phyloP scores from a whole-genome alignment of 2,329 filamentous ascomycete genomes.

The Phaeosphaeriaceae sp. region DNA sequence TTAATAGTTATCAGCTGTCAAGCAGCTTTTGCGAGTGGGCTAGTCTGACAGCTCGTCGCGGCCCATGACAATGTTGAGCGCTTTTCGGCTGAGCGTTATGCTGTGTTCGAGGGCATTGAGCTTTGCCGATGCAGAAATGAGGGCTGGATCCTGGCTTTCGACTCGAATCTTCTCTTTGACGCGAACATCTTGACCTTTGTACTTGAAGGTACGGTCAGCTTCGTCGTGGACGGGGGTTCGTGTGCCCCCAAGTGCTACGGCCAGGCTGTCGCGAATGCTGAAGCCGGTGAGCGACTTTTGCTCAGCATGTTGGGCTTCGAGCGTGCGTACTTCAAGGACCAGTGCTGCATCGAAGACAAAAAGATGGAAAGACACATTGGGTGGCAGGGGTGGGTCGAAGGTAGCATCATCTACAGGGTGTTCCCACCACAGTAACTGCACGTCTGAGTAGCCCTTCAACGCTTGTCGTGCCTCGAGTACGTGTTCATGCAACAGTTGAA shows the following conservation, averaged over 20 bases:
- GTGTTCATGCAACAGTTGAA: slow-evolving; percentile 65
- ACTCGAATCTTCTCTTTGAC: slow-evolving; percentile 90
- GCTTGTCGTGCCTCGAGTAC: slow-evolving; percentile 65
- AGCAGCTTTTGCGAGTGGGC: slow-evolving; percentile 15
- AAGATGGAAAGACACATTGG: slow-evolving; percentile 75
- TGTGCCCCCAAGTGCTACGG: slow-evolving; percentile 53
- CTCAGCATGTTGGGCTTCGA: slow-evolving; percentile 60
- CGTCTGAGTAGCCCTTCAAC: slow-evolving; percentile 61
- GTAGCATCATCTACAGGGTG: slow-evolving; percentile 57
- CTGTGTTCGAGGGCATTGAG: slow-evolving; percentile 77
- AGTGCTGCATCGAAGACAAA: slow-evolving; percentile 62
- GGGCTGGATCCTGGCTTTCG: slow-evolving; percentile 85
- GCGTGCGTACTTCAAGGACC: slow-evolving; percentile 68
- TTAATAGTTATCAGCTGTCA: slow-evolving; percentile 17
- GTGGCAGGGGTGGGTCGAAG: slow-evolving; percentile 68
- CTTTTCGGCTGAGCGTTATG: slow-evolving; percentile 71
- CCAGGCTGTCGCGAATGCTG: slow-evolving; percentile 63
- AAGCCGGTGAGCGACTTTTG: slow-evolving; percentile 51
- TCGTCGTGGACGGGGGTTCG: slow-evolving; percentile 62
- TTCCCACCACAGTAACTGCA: slow-evolving; percentile 63
- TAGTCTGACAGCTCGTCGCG: slow-evolving; percentile 54
- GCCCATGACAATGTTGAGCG: slow-evolving; percentile 80
- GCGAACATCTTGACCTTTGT: slow-evolving; percentile 72
- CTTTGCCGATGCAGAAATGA: slow-evolving; percentile 85
- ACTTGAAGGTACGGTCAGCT: slow-evolving; percentile 76